Base-by-base conservation (phyloP, 139 green algal genomes). In the Marvania coccoides region DNA sequence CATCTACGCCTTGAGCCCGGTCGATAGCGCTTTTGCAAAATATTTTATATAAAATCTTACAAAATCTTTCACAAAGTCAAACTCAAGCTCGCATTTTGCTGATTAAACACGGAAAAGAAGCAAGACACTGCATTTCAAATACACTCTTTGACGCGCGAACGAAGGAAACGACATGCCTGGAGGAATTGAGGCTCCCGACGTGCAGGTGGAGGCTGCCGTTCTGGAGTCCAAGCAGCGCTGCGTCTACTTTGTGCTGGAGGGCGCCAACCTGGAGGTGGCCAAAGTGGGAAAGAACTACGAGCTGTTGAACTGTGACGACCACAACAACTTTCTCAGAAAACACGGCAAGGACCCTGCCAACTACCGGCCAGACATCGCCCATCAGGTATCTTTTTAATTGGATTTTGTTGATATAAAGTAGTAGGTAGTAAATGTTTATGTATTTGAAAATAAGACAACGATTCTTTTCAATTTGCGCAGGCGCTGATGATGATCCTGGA, bases 251-350 rank as follows among this genome's bases (percentile, higher is more conserved):
- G 75, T 97, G 5, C 72, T 99, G 28, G 94, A 99, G 59, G 83
- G 87, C 30, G 94, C 94, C 0, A 87, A 87, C 39, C 75, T 99
- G 12, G 90, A 99, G 75, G 73, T 74, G 2, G 94, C 83, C 19
- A 95, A 97, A 78, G 87, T 98, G 3, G 91, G 93, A 48, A 98
- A 97, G 78, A 79, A 63, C 8, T 96, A 95, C 68, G 66, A 83
- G 65, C 71, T 99, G 26, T 81, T 99, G 0, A 98, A 99, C 71
- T 95, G 87, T 59, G 94, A 99, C 60, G 94, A 99, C 72, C 94
- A 99, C 71, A 80, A 74, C 8, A 91, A 70, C 42, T 98, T 96
- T 51, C 71, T 99, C 2, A 70, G 73, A 14, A 87, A 86, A 38
- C 84, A 98, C 63, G 75, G 81, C 34, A 90, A 90, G 65, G 89